Evolutionary conservation across 2,329 filamentous ascomycete genomes (phyloP).

Genomic region (Hymenotorrendiella dingleyae): DNA sequence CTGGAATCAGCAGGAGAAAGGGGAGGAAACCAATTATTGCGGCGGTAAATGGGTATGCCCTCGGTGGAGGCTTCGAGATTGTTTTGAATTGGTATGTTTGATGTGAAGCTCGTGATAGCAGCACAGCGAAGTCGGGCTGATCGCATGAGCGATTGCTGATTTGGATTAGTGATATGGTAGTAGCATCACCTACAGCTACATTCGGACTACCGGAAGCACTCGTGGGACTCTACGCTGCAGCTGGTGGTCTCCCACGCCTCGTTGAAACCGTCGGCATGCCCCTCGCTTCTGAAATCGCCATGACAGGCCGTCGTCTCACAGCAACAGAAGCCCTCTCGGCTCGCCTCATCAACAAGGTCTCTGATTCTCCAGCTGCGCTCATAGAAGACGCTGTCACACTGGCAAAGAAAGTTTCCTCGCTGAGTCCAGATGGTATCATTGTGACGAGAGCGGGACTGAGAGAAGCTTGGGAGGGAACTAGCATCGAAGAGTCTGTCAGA

Average conservation of each 20-base stretch:
- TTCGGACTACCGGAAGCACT: slow-evolving; percentile 69
- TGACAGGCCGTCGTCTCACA: slow-evolving; percentile 55
- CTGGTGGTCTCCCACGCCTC: slow-evolving; percentile 64
- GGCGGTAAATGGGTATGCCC: slow-evolving; percentile 70
- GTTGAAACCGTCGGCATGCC: slow-evolving; percentile 58
- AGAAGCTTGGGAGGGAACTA: slow-evolving; percentile 62
- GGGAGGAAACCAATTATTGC: slow-evolving; percentile 72
- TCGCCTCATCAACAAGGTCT: slow-evolving; percentile 63
- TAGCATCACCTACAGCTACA: slow-evolving; percentile 53
- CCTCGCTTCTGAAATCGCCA: slow-evolving; percentile 64
- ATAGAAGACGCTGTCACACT: slow-evolving; percentile 53
- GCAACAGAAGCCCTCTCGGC: slow-evolving; percentile 56
- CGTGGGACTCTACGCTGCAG: slow-evolving; percentile 64
- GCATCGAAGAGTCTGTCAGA: slow-evolving; percentile 52
- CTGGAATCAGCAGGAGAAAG: slow-evolving; percentile 57
- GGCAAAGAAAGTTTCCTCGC: slow-evolving; percentile 54
- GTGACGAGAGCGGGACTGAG: slow-evolving; percentile 65
- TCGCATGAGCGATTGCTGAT: neutral
- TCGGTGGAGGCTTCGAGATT: slow-evolving; percentile 75
- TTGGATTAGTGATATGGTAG: slow-evolving; percentile 54
- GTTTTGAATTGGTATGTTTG: slow-evolving; percentile 41
- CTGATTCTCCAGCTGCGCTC: slow-evolving; percentile 37
- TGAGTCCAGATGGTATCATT: slow-evolving; percentile 69
- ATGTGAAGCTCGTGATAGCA: neutral
- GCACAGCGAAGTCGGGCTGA: too few relatives aligned